These are phyloP conservation scores for Delitschia confertaspora DNA, from an alignment of 495 filamentous ascomycete genomes.

Conservation along the genomic window DNA sequence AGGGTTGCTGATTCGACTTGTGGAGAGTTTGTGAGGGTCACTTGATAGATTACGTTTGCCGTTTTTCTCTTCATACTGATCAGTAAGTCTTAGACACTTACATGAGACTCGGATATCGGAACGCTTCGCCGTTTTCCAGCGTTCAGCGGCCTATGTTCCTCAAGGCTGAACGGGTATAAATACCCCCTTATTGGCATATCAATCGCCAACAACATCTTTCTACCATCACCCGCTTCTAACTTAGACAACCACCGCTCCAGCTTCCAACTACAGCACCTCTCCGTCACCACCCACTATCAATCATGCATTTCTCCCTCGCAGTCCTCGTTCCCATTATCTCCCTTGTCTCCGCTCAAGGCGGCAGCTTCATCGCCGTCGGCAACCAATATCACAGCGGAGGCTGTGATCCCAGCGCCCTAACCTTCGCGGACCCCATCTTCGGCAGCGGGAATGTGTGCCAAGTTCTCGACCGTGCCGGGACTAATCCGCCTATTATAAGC, in stretches of 20 bases:
- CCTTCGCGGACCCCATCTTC: conserved; percentile 16
- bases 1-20: too few relatives aligned
- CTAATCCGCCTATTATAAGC: conserved; percentile 2
- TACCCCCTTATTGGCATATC: background rate
- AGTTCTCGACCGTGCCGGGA: conserved; percentile 4
- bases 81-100: too few relatives aligned
- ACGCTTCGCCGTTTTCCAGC: too few relatives aligned
- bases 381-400: conserved; percentile 13
- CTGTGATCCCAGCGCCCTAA: conserved; percentile 2
- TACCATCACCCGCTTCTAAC: background rate
- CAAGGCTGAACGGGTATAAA: background rate
- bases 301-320: conserved; percentile 12
- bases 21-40: too few relatives aligned
- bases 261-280: background rate
- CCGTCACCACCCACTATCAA: background rate
- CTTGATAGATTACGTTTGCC: too few relatives aligned
- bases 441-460: conserved; percentile 6
- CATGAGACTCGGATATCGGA: too few relatives aligned
- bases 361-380: conserved; percentile 10
- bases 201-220: conserved; percentile 5
- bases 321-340: background rate
- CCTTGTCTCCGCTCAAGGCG: conserved; percentile 6
- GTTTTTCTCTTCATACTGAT: too few relatives aligned
- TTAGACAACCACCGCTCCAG: background rate
- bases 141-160: background rate